Evolutionary conservation across 192 early-diverging fungal genomes (phyloP).

Genomic region (Phycomyces nitens): DNA sequence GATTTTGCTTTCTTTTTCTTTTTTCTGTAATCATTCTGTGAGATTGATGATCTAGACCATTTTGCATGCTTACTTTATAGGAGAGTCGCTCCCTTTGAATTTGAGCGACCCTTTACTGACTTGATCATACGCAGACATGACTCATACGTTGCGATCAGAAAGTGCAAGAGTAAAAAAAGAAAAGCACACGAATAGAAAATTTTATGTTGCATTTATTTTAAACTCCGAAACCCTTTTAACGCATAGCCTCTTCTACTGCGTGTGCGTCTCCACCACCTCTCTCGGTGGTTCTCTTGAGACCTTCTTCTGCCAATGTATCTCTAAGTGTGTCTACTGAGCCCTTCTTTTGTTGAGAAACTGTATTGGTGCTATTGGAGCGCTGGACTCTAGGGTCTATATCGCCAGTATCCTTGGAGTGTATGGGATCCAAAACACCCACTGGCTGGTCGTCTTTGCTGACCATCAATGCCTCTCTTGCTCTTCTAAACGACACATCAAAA

Average conservation of each 20-base stretch:
- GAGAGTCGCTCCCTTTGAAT: constrained; percentile 52
- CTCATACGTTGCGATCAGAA: background rate
- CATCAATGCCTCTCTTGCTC: constrained; percentile 32
- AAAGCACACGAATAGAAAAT: background rate
- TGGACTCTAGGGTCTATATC: background rate
- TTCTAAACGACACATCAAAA: constrained; percentile 33
- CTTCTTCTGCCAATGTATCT: constrained; percentile 6
- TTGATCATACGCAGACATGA: constrained; percentile 43
- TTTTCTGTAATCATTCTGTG: constrained; percentile 32
- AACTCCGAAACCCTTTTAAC: too few species aligned
- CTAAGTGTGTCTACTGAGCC: background rate
- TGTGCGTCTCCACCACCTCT: constrained; percentile 11
- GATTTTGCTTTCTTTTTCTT: constrained; percentile 48
- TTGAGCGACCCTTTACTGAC: constrained; percentile 60
- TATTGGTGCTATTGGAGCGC: background rate
- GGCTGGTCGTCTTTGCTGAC: background rate
- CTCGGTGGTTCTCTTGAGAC: constrained; percentile 17
- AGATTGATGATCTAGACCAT: background rate
- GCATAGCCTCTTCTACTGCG: background rate
- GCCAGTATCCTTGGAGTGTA: background rate
- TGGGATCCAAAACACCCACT: background rate
- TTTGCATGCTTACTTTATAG: constrained; percentile 50
- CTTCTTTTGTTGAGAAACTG: background rate
- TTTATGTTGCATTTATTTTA: background rate
- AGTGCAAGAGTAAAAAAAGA: background rate